Evolutionary conservation across 352 stramenopile genomes (phyloP).

Genomic region (Blastocystis sp.): DNA sequence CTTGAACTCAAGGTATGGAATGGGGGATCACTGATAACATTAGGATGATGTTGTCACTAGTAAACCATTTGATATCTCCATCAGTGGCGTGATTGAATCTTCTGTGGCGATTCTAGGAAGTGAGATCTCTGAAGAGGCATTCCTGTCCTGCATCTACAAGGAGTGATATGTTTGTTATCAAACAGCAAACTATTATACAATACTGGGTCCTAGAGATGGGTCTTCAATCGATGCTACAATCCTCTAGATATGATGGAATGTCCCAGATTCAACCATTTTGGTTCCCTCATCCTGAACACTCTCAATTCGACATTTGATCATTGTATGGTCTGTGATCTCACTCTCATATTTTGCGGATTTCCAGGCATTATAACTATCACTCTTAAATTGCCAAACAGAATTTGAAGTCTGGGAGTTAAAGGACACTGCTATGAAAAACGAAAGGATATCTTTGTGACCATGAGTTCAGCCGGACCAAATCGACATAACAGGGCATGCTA

Average conservation of each 20-base stretch:
- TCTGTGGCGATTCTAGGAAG: constrained; percentile 33
- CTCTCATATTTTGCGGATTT: background rate
- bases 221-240: constrained; percentile 55
- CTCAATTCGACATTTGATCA: constrained; percentile 56
- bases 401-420: background rate
- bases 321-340: constrained; percentile 4
- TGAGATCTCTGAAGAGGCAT: constrained; percentile 19
- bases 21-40: background rate
- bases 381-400: constrained; percentile 21
- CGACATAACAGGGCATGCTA: constrained; percentile 33
- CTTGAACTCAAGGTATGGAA: constrained; percentile 38
- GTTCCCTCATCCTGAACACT: constrained; percentile 8
- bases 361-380: background rate
- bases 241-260: background rate
- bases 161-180: constrained; percentile 4
- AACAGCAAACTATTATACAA: background rate
- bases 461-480: constrained; percentile 25
- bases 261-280: background rate
- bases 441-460: constrained; percentile 54
- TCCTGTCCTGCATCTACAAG: constrained; percentile 37
- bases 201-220: constrained; percentile 3
- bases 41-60: background rate
- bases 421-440: background rate
- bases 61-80: constrained; percentile 1
- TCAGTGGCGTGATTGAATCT: constrained; percentile 47